These are phyloP conservation scores for Leptodermis oblonga DNA, from an alignment of 257 asterid species.

Conservation along the genomic window DNA sequence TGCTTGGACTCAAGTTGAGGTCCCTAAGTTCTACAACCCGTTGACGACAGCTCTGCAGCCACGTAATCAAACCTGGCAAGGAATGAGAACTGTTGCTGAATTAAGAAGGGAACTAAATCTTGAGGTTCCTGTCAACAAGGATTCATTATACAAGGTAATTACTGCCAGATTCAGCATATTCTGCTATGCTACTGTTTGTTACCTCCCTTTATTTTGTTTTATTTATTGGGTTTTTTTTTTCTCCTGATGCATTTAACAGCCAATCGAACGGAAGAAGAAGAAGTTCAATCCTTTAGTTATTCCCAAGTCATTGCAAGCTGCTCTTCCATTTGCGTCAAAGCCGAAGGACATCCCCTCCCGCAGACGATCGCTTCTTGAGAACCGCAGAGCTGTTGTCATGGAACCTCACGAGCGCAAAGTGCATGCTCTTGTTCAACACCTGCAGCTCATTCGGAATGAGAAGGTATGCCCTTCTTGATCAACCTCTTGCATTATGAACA, in stretches of 20 bases:
- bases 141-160: conserved; percentile 73
- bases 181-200: conserved; percentile 12
- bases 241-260: conserved; percentile 34
- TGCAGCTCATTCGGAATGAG: conserved; percentile 50
- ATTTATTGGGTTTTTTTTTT: neutral
- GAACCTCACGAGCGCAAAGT: conserved; percentile 71
- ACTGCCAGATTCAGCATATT: neutral
- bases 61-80: conserved; percentile 72
- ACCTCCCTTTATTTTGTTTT: neutral
- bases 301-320: conserved; percentile 65
- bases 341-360: conserved; percentile 64
- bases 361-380: conserved; percentile 40
- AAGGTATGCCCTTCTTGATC: conserved; percentile 43
- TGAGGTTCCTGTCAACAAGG: conserved; percentile 76
- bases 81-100: conserved; percentile 91
- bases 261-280: conserved; percentile 74
- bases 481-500: neutral
- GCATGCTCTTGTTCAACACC: conserved; percentile 65
- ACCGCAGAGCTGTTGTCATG: conserved; percentile 73
- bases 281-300: conserved; percentile 84
- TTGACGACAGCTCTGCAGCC: conserved; percentile 94
- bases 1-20: conserved; percentile 96
- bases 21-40: conserved; percentile 79
- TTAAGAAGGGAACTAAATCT: conserved; percentile 70
- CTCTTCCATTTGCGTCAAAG: conserved; percentile 72